Percentiles rank a stretch among this genome's conserved stretches.
These are phyloP conservation scores for Amaranthus hypochondriacus DNA, from an alignment of 148 eudicot species.

Conservation along the genomic window DNA sequence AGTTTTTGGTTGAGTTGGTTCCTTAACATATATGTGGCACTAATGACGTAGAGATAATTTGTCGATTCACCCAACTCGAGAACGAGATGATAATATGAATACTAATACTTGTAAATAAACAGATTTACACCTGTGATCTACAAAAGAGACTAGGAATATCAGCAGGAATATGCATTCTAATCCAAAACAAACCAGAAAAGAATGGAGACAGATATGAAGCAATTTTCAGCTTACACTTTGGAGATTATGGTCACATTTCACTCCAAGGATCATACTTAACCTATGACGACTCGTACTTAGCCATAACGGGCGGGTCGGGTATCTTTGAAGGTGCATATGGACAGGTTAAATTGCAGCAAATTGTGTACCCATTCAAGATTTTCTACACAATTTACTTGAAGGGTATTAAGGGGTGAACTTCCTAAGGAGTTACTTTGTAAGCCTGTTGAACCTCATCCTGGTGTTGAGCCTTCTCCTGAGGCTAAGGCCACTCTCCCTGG, in stretches of 20 bases:
- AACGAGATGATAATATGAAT: too few relatives aligned
- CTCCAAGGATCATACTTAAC: constrained; percentile 64
- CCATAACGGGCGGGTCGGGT: constrained; percentile 79
- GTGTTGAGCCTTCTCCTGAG: constrained; percentile 48
- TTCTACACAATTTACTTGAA: constrained; percentile 75
- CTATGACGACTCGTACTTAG: constrained; percentile 54
- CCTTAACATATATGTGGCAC: too few relatives aligned
- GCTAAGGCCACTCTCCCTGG: constrained; percentile 64
- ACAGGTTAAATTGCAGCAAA: constrained; percentile 63
- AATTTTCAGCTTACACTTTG: constrained; percentile 59
- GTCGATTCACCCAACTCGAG: too few relatives aligned
- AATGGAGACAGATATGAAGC: constrained; percentile 71
- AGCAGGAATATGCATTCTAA: constrained; percentile 51
- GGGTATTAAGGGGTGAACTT: constrained; percentile 45
- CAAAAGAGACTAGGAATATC: constrained; percentile 68
- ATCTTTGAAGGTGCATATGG: constrained; percentile 72
- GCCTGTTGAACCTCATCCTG: constrained; percentile 52
- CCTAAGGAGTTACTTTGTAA: constrained; percentile 50
- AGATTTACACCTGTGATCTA: constrained; percentile 56
- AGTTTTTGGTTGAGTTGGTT: too few relatives aligned
- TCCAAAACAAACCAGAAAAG: constrained; percentile 43
- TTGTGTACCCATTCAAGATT: constrained; percentile 73
- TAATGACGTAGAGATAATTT: too few relatives aligned
- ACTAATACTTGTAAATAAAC: neutral
- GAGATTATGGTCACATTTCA: constrained; percentile 57